phyloP scores from a whole-genome alignment of 306 rosid species.

The Astragalus membranaceus region DNA sequence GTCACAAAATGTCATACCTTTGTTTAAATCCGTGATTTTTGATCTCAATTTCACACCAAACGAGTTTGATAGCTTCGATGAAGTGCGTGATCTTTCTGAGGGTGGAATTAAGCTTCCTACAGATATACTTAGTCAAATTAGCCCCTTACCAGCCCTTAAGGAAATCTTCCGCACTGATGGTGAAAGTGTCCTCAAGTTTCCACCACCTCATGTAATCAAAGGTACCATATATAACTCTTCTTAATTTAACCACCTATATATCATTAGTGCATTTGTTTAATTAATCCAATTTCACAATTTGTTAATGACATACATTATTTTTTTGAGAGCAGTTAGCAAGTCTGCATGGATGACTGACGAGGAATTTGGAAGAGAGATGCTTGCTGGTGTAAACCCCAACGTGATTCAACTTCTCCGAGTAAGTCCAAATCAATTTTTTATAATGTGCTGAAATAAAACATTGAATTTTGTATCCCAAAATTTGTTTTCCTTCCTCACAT shows the following conservation, averaged over 20 bases:
- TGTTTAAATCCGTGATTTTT: slow-evolving; percentile 17
- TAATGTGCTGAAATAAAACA: neutral
- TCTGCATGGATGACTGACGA: slow-evolving; percentile 65
- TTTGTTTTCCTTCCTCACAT: neutral
- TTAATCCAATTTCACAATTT: neutral
- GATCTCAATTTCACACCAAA: neutral
- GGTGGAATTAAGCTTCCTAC: slow-evolving; percentile 50
- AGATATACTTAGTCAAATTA: slow-evolving; percentile 23
- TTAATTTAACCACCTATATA: neutral
- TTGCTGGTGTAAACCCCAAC: slow-evolving; percentile 59
- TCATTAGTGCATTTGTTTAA: neutral
- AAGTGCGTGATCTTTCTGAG: slow-evolving; percentile 50
- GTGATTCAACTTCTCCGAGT: slow-evolving; percentile 27
- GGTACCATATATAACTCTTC: slow-evolving; percentile 32
- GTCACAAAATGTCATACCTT: slow-evolving; percentile 36
- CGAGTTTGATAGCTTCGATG: slow-evolving; percentile 48
- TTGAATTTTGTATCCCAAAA: neutral
- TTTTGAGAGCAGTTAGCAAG: slow-evolving; percentile 29
- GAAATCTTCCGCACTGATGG: slow-evolving; percentile 62
- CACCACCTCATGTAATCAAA: slow-evolving; percentile 47
- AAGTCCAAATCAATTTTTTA: neutral
- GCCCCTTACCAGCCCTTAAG: slow-evolving; percentile 41
- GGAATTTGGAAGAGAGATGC: slow-evolving; percentile 62
- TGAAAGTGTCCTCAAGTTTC: slow-evolving; percentile 43
- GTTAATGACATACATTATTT: neutral